Evolutionary conservation across 1,284 basidiomycete species (phyloP).

Genomic region (Heterobasidion parviporum): DNA sequence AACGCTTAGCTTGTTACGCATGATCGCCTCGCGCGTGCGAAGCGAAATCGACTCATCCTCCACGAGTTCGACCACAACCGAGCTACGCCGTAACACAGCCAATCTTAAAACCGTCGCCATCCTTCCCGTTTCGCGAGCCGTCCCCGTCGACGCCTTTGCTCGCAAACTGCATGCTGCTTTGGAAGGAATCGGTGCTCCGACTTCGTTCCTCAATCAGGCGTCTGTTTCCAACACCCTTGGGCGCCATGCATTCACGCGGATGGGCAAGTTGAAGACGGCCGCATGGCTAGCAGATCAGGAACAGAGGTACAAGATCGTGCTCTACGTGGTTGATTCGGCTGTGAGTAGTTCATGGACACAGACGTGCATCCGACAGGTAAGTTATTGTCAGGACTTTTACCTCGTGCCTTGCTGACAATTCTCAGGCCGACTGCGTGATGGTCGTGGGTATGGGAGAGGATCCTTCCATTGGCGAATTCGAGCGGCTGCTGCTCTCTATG

Average conservation of each 20-base stretch:
- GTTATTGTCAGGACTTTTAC: constrained; percentile 11
- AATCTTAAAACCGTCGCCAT: constrained; percentile 93
- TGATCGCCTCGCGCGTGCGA: constrained; percentile 90
- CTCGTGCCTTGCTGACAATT: background rate
- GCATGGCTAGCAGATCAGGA: constrained; percentile 95
- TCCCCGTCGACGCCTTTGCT: constrained; percentile 85
- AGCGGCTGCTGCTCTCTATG: constrained; percentile 84
- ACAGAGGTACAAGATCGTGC: constrained; percentile 82
- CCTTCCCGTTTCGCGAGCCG: constrained; percentile 71
- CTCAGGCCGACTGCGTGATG: constrained; percentile 90
- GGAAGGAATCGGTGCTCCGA: constrained; percentile 83
- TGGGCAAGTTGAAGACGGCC: constrained; percentile 90
- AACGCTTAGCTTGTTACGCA: constrained; percentile 61
- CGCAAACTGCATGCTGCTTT: constrained; percentile 82
- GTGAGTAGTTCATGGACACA: constrained; percentile 95
- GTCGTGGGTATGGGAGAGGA: constrained; percentile 95
- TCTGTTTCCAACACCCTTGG: constrained; percentile 87
- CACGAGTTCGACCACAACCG: constrained; percentile 37
- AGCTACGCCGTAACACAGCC: constrained; percentile 72
- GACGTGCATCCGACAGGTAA: constrained; percentile 87
- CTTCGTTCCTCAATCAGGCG: constrained; percentile 86
- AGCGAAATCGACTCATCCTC: constrained; percentile 67
- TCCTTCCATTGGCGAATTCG: constrained; percentile 84
- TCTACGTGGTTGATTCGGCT: constrained; percentile 91
- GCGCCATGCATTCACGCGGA: constrained; percentile 85